Conservation (phyloP, 2,329 filamentous ascomycete species). For the Xylariaceae sp. region DNA sequence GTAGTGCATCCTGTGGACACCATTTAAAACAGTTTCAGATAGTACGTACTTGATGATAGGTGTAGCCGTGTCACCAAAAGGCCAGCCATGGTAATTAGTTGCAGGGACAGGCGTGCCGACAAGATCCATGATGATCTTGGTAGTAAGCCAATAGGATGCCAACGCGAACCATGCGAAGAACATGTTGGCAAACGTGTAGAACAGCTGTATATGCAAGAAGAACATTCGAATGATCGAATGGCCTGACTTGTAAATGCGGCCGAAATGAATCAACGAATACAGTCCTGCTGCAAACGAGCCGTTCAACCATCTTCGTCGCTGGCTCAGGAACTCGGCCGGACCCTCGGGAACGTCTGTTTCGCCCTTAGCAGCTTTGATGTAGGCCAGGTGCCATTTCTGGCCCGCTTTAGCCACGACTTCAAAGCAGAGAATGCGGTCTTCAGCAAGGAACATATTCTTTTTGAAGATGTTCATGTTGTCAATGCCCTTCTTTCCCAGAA, state of each 20-base stretch:
- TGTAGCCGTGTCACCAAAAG: constrained; percentile 78
- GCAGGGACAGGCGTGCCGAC: constrained; percentile 56
- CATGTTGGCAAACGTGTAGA: constrained; percentile 63
- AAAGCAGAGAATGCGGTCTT: constrained; percentile 98
- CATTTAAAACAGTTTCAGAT: too few species aligned
- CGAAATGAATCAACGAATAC: constrained; percentile 94
- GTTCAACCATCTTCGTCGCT: constrained; percentile 95
- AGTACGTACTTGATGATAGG: constrained; percentile 91
- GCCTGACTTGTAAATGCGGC: constrained; percentile 87
- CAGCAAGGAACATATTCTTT: constrained; percentile 99
- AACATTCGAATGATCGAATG: constrained; percentile 96
- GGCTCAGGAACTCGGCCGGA: constrained; percentile 88
- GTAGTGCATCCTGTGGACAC: too few species aligned
- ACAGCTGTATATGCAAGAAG: constrained; percentile 88
- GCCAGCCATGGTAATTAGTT: constrained; percentile 62
- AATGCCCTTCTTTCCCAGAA: constrained; percentile 90
- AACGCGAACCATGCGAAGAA: constrained; percentile 81
- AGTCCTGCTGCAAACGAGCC: constrained; percentile 93
- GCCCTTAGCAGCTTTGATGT: constrained; percentile 95
- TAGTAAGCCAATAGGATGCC: constrained; percentile 92
- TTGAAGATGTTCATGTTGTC: constrained; percentile 98
- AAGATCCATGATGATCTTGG: constrained; percentile 89
- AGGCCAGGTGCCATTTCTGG: constrained; percentile 94
- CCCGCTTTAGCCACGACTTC: constrained; percentile 94
- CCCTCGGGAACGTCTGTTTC: constrained; percentile 96